phyloP scores from a whole-genome alignment of 202 grass and related monocot genomes.

The Sporobolus alterniflorus region DNA sequence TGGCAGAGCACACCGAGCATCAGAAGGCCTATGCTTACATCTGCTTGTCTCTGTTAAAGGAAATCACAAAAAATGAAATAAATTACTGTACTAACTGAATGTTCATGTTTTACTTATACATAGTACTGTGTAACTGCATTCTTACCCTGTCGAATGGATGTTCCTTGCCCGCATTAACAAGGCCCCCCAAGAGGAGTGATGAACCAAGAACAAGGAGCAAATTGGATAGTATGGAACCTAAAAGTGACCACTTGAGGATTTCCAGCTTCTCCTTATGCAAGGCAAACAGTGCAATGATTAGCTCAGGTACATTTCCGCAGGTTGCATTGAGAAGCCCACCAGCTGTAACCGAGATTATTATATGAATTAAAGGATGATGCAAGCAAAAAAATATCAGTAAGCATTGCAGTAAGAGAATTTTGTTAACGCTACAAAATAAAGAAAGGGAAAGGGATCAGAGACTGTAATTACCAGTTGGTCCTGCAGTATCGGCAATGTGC shows the following conservation, averaged over 20 bases:
- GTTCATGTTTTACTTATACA: background rate
- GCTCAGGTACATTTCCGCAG: constrained; percentile 72
- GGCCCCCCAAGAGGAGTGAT: constrained; percentile 58
- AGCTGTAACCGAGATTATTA: constrained; percentile 36
- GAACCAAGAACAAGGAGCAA: constrained; percentile 78
- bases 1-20: constrained; percentile 63
- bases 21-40: constrained; percentile 67
- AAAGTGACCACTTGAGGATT: constrained; percentile 78
- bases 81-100: background rate
- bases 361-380: background rate
- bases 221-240: constrained; percentile 80
- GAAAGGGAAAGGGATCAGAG: background rate
- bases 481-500: constrained; percentile 56
- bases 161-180: constrained; percentile 63
- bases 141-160: constrained; percentile 57
- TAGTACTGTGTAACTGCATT: background rate
- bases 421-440: background rate
- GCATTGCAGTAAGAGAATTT: background rate
- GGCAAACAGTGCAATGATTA: constrained; percentile 74
- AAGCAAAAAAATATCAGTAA: background rate
- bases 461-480: constrained; percentile 60
- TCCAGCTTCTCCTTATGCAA: constrained; percentile 65
- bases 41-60: constrained; percentile 66
- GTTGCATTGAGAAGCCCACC: constrained; percentile 81
- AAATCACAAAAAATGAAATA: constrained; percentile 7